Percentiles rank a stretch among this genome's conserved stretches.
phyloP scores from a whole-genome alignment of 345 rosid species.

The Eucalyptus rudis region DNA sequence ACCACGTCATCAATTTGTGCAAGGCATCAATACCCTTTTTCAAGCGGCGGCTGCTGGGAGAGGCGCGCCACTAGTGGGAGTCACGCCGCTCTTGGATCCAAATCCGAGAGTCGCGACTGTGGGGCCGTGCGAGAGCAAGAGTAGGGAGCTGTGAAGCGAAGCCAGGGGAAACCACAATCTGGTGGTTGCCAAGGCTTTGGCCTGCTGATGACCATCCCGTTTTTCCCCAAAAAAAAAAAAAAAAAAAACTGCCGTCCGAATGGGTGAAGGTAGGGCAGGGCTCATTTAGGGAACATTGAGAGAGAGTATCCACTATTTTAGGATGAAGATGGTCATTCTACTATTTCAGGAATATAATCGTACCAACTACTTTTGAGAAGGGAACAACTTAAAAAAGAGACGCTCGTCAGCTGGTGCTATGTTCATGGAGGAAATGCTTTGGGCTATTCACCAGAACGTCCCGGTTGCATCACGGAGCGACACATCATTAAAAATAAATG shows the following conservation, averaged over 20 bases:
- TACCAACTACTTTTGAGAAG: not conserved
- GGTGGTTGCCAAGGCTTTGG: not conserved
- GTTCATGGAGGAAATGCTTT: not conserved
- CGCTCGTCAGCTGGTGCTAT: not conserved
- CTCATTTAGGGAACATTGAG: not conserved
- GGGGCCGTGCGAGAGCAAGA: not conserved
- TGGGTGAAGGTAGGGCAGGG: not conserved
- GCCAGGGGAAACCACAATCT: not conserved
- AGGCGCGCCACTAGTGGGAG: not conserved
- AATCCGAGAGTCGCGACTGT: not conserved
- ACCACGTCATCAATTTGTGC: not conserved
- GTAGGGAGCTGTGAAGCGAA: too few species aligned
- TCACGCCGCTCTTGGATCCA: not conserved
- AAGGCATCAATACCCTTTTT: not conserved
- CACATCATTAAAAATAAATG: not conserved
- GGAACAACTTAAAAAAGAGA: not conserved
- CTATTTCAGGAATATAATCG: not conserved
- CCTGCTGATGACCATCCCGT: not conserved
- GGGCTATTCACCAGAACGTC: not conserved
- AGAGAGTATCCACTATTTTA: not conserved
- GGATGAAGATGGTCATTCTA: not conserved
- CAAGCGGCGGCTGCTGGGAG: not conserved
- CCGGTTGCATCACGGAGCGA: not conserved
- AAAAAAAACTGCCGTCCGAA: not conserved
- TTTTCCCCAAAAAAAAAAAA: not conserved